Base-by-base conservation (phyloP, 2,329 filamentous ascomycete species). In the Colletotrichum orbiculare region DNA sequence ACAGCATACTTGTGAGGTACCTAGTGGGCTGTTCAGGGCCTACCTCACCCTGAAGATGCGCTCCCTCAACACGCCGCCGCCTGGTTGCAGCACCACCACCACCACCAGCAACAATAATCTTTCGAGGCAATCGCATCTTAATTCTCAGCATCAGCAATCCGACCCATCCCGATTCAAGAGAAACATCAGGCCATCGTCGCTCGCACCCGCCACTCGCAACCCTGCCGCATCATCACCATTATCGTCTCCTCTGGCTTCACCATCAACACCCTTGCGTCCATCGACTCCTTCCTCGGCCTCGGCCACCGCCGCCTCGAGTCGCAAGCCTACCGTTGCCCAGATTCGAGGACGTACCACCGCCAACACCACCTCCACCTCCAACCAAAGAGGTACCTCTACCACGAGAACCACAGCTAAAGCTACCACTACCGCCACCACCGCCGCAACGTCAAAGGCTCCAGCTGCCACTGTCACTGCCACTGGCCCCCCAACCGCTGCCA, bases 241-340 rank as follows among this genome's bases (percentile, higher is more conserved):
- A 35, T 12, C 53, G 15, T 62, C 69, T 79, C 77, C 49, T 76
- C 74, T 25, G 25, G 25, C 42, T 77, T 76, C 75, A 76, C 79
- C 43, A 72, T 74, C 65, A 74, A 50, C 71, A 49, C 46, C 68
- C 57, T 70, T 73, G 15, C 54, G 73, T 25, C 75, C 60, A 6
- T 17, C 41, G 1, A 41, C 49, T n/a, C 45, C 50, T 17, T 33
- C 50, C 57, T 42, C 37, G 57, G 47, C 46, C 33, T 34, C 37
- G 34, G 17, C 34, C 35, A 34, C 43, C 42, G 39, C 56, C 13
- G 34, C 33, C 42, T 15, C 13, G 38, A 49, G 33, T 45, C 57
- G 57, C 57, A 65, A 55, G 42, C 52, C 57, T n/a, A n/a, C 41
- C n/a, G 62, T 37, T 17, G 58, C 46, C 58, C 62, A 65, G 41